Percentiles rank a stretch among this genome's conserved stretches.
phyloP scores from a whole-genome alignment of 2,329 filamentous ascomycete genomes.

The Xylaria sp. region DNA sequence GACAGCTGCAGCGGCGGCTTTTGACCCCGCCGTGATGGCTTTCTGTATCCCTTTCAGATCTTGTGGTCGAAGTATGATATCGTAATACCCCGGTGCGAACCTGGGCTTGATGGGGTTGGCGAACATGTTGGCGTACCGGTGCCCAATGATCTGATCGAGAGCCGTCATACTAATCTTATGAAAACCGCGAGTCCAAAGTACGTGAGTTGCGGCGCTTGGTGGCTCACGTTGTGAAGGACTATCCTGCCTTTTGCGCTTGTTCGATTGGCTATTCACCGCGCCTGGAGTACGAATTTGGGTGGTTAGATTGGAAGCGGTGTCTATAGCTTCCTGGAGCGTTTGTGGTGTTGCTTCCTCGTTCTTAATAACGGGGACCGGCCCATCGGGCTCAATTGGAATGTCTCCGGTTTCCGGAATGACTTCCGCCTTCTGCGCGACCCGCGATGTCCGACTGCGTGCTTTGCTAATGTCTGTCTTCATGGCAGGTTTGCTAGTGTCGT shows the following conservation, averaged over 20 bases:
- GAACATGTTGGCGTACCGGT: constrained; percentile 83
- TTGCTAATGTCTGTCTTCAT: constrained; percentile 44
- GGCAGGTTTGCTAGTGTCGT: constrained; percentile 50
- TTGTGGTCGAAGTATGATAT: constrained; percentile 78
- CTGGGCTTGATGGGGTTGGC: constrained; percentile 78
- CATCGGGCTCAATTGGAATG: constrained; percentile 57
- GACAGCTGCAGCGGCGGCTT: constrained; percentile 62
- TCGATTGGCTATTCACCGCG: constrained; percentile 51
- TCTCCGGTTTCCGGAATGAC: constrained; percentile 59
- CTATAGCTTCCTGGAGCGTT: constrained; percentile 64
- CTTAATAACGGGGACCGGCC: constrained; percentile 62
- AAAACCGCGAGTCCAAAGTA: constrained; percentile 80
- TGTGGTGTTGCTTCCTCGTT: constrained; percentile 68
- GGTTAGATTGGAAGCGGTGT: constrained; percentile 67
- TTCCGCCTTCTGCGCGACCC: constrained; percentile 51
- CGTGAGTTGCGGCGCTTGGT: constrained; percentile 70
- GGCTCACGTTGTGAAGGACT: constrained; percentile 59
- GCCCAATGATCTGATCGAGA: constrained; percentile 79
- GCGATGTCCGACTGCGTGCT: constrained; percentile 51
- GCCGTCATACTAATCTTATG: constrained; percentile 77
- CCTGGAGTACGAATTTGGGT: constrained; percentile 54
- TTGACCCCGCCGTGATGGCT: constrained; percentile 58
- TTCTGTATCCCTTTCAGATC: constrained; percentile 82
- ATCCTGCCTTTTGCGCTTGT: constrained; percentile 69
- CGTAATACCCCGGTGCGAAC: constrained; percentile 80